Base-by-base conservation (phyloP, 2,329 filamentous ascomycete genomes). In the Coleophoma crateriformis region DNA sequence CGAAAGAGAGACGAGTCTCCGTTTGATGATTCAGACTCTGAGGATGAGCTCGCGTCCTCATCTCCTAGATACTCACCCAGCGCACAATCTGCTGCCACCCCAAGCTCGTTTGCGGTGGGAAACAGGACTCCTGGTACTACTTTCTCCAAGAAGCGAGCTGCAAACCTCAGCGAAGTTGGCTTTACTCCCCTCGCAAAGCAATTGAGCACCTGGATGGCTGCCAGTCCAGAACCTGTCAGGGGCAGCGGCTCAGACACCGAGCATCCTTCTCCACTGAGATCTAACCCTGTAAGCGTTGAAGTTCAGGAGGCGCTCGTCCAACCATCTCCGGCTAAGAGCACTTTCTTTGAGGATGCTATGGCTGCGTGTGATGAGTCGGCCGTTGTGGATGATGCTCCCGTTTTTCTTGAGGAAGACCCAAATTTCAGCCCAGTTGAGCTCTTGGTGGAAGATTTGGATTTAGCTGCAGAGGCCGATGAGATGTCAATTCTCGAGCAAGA, bases 261-360 rank as follows among this genome's bases (percentile, higher is more conserved):
- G n/a, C 49, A 46, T 50, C 33, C 55, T 46, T 57, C 57, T 47
- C 45, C 59, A 19, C 10, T 34, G 33, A 32, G 20, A 15, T 42
- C 22, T 13, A 48, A 20, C 17, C 48, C 27, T 34, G 50, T 10
- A 33, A 49, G 1, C 38, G 45, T 53, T 40, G 35, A 38, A 12
- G 38, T 19, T 10, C 45, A 20, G 13, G 44, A 22, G 4, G 41
- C 45, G 14, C 33, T 52, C 17, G 48, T 40, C 8, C 42, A 56
- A 12, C 50, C 55, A 43, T 63, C 61, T 10, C 61, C 75, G 0
- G 61, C 67, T 6, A 75, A 72, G 49, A 71, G 70, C 46, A 71
- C 69, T 7, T 84, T 77, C 63, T 85, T 85, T 46, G 80, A 85
- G 11, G 81, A 85, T 47, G 79, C 79, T 53, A 83, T 84, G 77